Evolutionary conservation across 1,284 basidiomycete species (phyloP).

Genomic region (Pseudozyma tsukubaensis): DNA sequence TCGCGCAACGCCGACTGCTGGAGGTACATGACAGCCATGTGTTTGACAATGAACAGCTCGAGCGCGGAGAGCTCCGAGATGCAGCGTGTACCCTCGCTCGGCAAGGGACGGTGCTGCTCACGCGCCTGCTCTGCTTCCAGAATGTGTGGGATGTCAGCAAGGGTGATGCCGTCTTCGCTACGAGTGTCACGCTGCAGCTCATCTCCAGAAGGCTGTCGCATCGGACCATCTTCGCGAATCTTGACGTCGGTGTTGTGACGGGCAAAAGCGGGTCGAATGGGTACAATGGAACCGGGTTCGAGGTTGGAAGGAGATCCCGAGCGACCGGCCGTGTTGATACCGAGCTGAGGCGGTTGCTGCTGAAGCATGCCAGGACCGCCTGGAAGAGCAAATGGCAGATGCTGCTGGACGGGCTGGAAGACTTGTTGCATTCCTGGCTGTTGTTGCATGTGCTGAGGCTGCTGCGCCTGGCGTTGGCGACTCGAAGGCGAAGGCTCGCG

Average conservation of each 20-base stretch:
- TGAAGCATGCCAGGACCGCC: constrained; percentile 58
- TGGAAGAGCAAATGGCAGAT: constrained; percentile 37
- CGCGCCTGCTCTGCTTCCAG: constrained; percentile 90
- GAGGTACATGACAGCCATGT: constrained; percentile 86
- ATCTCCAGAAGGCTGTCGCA: constrained; percentile 60
- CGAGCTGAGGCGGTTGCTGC: constrained; percentile 49
- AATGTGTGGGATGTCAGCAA: constrained; percentile 95
- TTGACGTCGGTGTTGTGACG: constrained; percentile 87
- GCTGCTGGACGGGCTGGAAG: constrained; percentile 42
- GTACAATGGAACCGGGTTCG: constrained; percentile 67
- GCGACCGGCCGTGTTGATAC: constrained; percentile 14
- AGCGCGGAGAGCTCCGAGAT: constrained; percentile 86
- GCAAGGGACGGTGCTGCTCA: constrained; percentile 79
- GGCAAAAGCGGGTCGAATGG: constrained; percentile 79
- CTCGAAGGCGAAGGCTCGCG: constrained; percentile 38
- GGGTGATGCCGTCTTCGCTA: constrained; percentile 85
- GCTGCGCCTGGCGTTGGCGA: constrained; percentile 23
- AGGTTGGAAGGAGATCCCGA: constrained; percentile 35
- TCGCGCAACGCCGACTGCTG: constrained; percentile 80
- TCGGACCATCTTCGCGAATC: constrained; percentile 80
- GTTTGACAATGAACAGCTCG: constrained; percentile 90
- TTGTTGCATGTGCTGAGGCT: constrained; percentile 27
- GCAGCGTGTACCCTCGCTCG: constrained; percentile 79
- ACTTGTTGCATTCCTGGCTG: constrained; percentile 32
- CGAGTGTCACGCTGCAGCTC: constrained; percentile 47